Evolutionary conservation across 768 basidiomycete genomes (phyloP), one percentile per base, ranked within the genome.

Genomic region (Sporobolomyces pararoseus): DNA sequence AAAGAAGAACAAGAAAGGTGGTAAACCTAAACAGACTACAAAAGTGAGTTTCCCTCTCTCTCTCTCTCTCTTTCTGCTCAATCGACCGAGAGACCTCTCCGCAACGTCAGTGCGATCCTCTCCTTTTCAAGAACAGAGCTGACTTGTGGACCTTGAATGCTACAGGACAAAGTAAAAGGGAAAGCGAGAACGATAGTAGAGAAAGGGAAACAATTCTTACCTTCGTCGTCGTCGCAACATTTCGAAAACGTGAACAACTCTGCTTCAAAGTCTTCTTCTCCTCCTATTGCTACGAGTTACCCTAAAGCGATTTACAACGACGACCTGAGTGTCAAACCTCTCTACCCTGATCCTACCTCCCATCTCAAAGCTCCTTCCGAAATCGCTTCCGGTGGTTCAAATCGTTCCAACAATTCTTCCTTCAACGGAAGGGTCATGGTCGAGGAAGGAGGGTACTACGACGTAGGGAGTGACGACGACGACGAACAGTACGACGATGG

Each of bases 311-410:
- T 60, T 57, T n/a, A 53, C 35, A 17, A 66, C n/a, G 65, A 66
- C 65, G 65, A 66, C 34, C 47, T 66, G 16, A 39, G 46, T 23
- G 25, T 57, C 46, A n/a, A 37, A 23, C 64, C 64, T 2, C 55
- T 65, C 53, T 32, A 46, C 27, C 50, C 63, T 19, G 16, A 10
- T 27, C 42, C 54, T 27, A 17, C 64, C 54, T 42, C 39, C 39
- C 9, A 42, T 42, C 39, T 9, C 39, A 51, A 21, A 13, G 25
- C 12, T 37, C 42, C 54, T 37, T 29, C 64, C 64, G 44, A 14
- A 29, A 31, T n/a, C 14, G 52, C 50, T 34, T 27, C 25, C 50
- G n/a, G 34, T n/a, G n/a, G 25, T 29, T n/a, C 46, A 42, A n/a
- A 29, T 21, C 53, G 29, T 46, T 55, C n/a, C n/a, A n/a, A n/a